phyloP scores from a whole-genome alignment of 768 basidiomycete genomes.

The Suillus occidentalis region DNA sequence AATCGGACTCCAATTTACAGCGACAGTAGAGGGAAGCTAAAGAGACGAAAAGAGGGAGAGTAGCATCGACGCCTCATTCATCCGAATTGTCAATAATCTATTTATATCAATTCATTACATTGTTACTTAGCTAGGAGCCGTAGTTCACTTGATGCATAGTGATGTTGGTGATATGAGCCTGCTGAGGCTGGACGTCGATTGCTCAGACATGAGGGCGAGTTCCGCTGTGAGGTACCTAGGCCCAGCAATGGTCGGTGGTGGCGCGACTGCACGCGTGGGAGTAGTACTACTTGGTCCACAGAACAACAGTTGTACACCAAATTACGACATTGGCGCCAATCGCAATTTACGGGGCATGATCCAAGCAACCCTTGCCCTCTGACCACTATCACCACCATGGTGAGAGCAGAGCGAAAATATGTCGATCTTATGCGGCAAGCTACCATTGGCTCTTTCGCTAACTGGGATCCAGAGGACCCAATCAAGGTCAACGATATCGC shows the following conservation, averaged over 20 bases:
- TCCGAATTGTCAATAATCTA: neutral
- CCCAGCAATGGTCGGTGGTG: no score
- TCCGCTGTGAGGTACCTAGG: neutral
- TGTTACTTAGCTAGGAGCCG: neutral
- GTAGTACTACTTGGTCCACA: neutral
- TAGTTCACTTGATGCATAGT: neutral
- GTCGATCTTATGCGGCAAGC: conserved; percentile 30
- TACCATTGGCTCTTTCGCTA: conserved; percentile 34
- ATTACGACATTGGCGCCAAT: neutral
- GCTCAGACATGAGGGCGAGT: neutral
- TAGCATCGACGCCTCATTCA: neutral
- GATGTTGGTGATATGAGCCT: neutral
- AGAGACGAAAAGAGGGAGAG: conserved; percentile 42
- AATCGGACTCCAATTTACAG: conserved; percentile 25
- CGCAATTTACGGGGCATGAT: neutral
- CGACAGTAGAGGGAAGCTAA: conserved; percentile 49
- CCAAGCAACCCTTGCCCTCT: neutral
- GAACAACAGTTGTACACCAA: neutral
- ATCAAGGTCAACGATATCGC: conserved; percentile 25
- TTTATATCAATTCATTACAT: neutral
- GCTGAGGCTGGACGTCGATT: neutral
- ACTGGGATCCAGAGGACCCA: conserved; percentile 36
- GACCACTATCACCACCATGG: neutral
- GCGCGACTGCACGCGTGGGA: neutral
- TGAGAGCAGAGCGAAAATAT: conserved; percentile 28